phyloP scores from a whole-genome alignment of 306 rosid species.

The Biancaea sappan region DNA sequence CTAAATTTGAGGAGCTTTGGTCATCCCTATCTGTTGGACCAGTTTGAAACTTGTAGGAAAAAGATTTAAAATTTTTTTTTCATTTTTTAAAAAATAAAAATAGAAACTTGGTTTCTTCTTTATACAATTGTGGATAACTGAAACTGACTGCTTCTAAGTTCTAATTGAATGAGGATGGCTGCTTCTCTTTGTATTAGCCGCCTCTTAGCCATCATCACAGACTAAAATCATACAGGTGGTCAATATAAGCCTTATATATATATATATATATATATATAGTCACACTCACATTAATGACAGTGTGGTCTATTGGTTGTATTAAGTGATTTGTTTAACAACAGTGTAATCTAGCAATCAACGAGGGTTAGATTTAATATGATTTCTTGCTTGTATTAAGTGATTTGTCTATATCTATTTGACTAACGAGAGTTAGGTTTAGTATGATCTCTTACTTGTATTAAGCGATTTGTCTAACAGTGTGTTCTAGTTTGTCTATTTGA shows the following conservation, averaged over 20 bases:
- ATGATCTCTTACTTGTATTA: no score
- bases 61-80: no score
- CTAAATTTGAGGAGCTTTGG: no score
- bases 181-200: slow-evolving; percentile 12
- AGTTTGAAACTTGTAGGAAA: no score
- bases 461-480: no score
- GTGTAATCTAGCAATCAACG: no score
- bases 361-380: no score
- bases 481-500: no score
- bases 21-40: no score
- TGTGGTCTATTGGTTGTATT: slow-evolving; percentile 3
- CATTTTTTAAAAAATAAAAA: neutral
- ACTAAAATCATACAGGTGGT: slow-evolving; percentile 24
- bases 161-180: neutral
- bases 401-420: no score
- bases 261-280: neutral
- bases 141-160: neutral
- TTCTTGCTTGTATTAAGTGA: no score
- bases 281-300: slow-evolving; percentile 12
- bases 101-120: slow-evolving; percentile 16
- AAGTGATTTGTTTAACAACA: slow-evolving; percentile 14
- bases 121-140: slow-evolving; percentile 27
- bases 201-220: slow-evolving; percentile 28
- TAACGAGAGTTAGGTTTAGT: no score
- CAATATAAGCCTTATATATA: slow-evolving; percentile 17